Percentiles rank a stretch among this genome's conserved stretches.
Evolutionary conservation across 495 filamentous ascomycete species (phyloP).

Genomic region (Tuber magnatum): DNA sequence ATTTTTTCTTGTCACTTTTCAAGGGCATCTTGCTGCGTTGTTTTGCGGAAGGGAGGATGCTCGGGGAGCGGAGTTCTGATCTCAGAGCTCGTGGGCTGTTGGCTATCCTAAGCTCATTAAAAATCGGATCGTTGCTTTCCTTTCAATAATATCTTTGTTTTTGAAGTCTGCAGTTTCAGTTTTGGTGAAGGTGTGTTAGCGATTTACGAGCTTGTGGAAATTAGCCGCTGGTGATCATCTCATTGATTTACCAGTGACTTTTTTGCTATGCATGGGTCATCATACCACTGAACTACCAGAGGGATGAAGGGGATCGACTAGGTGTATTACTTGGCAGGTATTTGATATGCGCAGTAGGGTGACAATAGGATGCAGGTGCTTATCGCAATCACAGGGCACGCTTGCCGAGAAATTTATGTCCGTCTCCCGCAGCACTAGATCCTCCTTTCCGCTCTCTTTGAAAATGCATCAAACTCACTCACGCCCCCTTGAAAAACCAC

Average conservation of each 20-base stretch:
- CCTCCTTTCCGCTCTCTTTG: neutral
- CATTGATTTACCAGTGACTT: neutral
- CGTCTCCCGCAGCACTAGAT: neutral
- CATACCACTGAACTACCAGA: neutral
- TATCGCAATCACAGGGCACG: neutral
- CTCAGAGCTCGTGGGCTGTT: neutral
- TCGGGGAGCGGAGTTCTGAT: neutral
- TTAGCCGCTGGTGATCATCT: neutral
- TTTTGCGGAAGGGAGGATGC: neutral
- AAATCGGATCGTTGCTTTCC: neutral
- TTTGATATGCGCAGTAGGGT: neutral
- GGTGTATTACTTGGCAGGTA: neutral
- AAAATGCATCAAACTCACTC: neutral
- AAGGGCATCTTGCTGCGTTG: neutral
- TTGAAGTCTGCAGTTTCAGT: neutral
- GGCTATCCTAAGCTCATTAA: neutral
- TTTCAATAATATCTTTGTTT: neutral
- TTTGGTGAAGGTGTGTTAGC: neutral
- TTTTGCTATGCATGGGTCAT: too few relatives aligned
- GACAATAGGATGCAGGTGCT: neutral
- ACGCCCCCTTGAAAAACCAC: slow-evolving; percentile 29
- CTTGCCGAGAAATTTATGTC: neutral
- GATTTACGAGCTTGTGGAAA: neutral
- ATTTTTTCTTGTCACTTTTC: neutral
- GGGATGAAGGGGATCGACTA: neutral